Conservation (phyloP, 2,329 filamentous ascomycete genomes). For the Ophiosphaerella herpotricha region DNA sequence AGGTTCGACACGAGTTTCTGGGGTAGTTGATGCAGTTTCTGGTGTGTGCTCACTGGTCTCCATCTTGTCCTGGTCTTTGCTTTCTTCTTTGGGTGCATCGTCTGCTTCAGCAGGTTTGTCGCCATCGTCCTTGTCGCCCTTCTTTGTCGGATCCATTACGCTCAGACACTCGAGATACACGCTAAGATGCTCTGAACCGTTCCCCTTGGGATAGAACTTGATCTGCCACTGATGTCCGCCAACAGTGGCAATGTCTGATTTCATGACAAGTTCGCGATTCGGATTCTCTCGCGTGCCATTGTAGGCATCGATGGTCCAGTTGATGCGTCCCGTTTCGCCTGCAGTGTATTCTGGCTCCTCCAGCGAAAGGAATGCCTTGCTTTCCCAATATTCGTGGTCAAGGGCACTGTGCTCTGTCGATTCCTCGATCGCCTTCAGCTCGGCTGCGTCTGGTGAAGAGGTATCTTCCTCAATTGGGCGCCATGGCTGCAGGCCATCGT, state of each 20-base stretch:
- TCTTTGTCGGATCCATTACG: slow-evolving; percentile 38
- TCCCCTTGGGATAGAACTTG: slow-evolving; percentile 67
- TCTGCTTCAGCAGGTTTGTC: slow-evolving; percentile 4
- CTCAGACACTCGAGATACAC: slow-evolving; percentile 66
- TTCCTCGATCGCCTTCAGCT: slow-evolving; percentile 62
- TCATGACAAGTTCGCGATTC: slow-evolving; percentile 63
- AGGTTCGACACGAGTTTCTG: slow-evolving; percentile 11
- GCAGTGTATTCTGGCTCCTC: slow-evolving; percentile 63
- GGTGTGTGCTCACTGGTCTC: slow-evolving; percentile 5
- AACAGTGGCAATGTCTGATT: slow-evolving; percentile 59
- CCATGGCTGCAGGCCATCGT: slow-evolving; percentile 52
- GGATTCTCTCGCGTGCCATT: slow-evolving; percentile 65
- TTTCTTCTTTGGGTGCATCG: background rate
- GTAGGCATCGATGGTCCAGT: slow-evolving; percentile 63
- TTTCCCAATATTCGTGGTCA: slow-evolving; percentile 64
- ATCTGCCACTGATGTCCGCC: slow-evolving; percentile 68
- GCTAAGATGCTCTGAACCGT: slow-evolving; percentile 62
- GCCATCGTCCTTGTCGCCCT: slow-evolving; percentile 6
- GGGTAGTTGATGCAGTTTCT: background rate
- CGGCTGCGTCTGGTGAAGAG: slow-evolving; percentile 60
- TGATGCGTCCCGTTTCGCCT: slow-evolving; percentile 59
- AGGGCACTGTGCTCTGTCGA: slow-evolving; percentile 58
- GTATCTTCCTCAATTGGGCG: slow-evolving; percentile 61
- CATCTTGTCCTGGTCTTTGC: slow-evolving; percentile 13
- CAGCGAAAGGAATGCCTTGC: slow-evolving; percentile 58